These are phyloP conservation scores for Tillandsia leiboldiana DNA, from an alignment of 176 grass and related monocot species.

Conservation along the genomic window DNA sequence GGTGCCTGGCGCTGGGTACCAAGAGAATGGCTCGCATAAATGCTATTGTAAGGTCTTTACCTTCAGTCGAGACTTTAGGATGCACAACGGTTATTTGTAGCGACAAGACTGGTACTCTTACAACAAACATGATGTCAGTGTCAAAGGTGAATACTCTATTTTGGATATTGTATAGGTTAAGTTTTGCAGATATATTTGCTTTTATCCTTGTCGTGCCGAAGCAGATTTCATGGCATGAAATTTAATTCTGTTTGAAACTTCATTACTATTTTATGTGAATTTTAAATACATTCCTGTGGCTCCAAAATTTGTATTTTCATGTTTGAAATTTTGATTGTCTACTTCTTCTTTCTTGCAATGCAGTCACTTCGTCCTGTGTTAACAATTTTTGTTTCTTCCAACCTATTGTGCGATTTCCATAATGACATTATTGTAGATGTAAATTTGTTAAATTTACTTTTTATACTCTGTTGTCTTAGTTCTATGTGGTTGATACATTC, in stretches of 20 bases:
- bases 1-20: slow-evolving; percentile 96
- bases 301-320: not conserved
- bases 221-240: not conserved
- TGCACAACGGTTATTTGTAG: slow-evolving; percentile 98
- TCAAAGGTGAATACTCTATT: slow-evolving; percentile 60
- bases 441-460: not conserved
- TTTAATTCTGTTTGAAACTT: slow-evolving; percentile 21
- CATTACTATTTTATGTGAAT: slow-evolving; percentile 1
- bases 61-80: slow-evolving; percentile 94
- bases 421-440: not conserved
- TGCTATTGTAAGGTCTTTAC: slow-evolving; percentile 86
- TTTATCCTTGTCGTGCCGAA: not conserved
- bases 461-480: not conserved
- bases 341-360: too few species aligned
- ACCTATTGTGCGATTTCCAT: not conserved
- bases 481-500: not conserved
- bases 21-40: slow-evolving; percentile 99
- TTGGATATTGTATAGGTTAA: not conserved
- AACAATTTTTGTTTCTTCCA: too few species aligned
- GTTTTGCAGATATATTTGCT: slow-evolving; percentile 20
- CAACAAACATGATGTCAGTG: slow-evolving; percentile 99
- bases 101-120: slow-evolving; percentile 97
- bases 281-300: not conserved
- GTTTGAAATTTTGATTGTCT: not conserved
- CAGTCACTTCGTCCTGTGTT: too few species aligned